phyloP scores from a whole-genome alignment of 371 early-diverging fungal genomes.

The Mucor velutinosus region DNA sequence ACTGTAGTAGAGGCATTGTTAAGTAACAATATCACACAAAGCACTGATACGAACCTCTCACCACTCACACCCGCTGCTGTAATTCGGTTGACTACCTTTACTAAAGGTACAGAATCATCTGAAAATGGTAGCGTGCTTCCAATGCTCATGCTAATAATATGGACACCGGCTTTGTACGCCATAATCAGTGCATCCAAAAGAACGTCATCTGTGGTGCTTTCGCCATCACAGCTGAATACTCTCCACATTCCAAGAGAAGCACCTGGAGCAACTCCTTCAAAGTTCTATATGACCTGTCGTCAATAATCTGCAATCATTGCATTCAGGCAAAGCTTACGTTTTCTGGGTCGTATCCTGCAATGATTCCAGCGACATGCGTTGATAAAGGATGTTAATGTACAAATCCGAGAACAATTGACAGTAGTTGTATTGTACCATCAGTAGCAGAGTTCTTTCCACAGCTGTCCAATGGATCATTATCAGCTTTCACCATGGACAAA shows the following conservation, averaged over 20 bases:
- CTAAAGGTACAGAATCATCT: constrained; percentile 24
- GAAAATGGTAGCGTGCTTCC: constrained; percentile 52
- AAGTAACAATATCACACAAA: not conserved
- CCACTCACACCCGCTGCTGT: constrained; percentile 24
- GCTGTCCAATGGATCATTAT: constrained; percentile 26
- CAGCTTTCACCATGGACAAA: constrained; percentile 6
- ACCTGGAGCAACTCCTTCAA: constrained; percentile 68
- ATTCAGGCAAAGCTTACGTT: constrained; percentile 23
- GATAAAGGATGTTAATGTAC: no score
- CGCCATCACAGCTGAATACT: constrained; percentile 64
- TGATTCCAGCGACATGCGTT: constrained; percentile 64
- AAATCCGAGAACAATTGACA: not conserved
- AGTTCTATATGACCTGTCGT: constrained; percentile 22
- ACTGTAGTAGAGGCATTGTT: constrained; percentile 24
- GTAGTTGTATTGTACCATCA: not conserved
- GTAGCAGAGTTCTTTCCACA: constrained; percentile 9
- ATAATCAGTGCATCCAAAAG: constrained; percentile 59
- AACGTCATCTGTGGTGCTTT: constrained; percentile 46
- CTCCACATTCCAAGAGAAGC: constrained; percentile 60
- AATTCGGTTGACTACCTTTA: not conserved
- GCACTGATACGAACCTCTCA: not conserved
- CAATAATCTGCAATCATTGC: not conserved
- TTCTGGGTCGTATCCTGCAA: constrained; percentile 55
- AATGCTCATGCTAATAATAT: constrained; percentile 67
- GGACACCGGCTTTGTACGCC: constrained; percentile 58